Evolutionary conservation across 139 green algal species (phyloP).

Genomic region (Asterochloris erici): DNA sequence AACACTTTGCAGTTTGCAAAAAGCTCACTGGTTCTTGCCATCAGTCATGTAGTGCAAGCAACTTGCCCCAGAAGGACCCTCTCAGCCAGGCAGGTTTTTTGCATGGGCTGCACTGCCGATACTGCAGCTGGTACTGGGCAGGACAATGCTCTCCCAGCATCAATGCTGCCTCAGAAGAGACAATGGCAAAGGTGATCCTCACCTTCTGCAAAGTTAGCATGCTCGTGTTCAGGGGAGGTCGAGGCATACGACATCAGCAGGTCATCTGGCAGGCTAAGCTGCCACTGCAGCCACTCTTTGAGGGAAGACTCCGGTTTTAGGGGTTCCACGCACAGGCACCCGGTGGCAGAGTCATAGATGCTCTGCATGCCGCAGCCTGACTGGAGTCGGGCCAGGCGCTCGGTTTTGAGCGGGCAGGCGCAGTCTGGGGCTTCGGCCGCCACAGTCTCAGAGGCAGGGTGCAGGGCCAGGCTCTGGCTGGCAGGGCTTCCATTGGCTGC

Average conservation of each 20-base stretch:
- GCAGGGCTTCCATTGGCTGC: background rate
- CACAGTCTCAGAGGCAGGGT: background rate
- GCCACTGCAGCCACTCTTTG: background rate
- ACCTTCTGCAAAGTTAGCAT: background rate
- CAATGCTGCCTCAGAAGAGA: no score
- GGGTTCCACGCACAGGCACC: background rate
- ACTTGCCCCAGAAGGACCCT: no score
- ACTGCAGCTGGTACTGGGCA: no score
- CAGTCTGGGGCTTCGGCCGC: no score
- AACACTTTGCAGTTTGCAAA: no score
- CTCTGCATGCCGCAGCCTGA: background rate
- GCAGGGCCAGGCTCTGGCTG: background rate
- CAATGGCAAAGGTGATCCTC: background rate
- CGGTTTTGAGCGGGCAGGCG: background rate
- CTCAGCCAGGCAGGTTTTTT: no score
- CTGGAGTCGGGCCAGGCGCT: background rate
- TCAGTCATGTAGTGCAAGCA: no score
- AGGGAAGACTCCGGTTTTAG: background rate
- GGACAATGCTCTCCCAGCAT: no score
- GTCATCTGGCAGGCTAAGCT: slow-evolving; percentile 1
- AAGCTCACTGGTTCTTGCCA: no score
- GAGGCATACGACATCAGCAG: background rate
- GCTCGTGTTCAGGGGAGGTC: slow-evolving; percentile 7
- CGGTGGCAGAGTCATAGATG: background rate
- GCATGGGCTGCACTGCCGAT: no score